Conservation (phyloP, 225 moss, liverwort and hornwort genomes). For the Pseudoscleropodium purum region DNA sequence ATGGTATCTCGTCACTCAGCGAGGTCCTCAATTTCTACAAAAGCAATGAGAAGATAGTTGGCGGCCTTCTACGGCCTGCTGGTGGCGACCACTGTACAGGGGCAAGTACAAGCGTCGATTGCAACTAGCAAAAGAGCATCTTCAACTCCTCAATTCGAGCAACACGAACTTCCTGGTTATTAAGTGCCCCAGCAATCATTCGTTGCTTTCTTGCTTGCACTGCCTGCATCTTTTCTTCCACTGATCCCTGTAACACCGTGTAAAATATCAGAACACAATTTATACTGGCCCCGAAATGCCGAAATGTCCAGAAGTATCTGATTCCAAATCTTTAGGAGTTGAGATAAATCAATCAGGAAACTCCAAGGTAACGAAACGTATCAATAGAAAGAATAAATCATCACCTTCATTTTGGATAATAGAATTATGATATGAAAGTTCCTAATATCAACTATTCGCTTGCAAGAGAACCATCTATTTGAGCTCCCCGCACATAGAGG, state of each 20-base stretch:
- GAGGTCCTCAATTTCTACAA: neutral
- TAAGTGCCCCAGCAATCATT: slow-evolving; percentile 84
- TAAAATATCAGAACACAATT: neutral
- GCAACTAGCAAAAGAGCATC: slow-evolving; percentile 73
- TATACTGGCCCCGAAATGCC: neutral
- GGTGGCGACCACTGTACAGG: slow-evolving; percentile 16
- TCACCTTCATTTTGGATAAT: neutral
- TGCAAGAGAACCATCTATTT: neutral
- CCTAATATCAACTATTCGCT: neutral
- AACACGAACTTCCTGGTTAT: slow-evolving; percentile 73
- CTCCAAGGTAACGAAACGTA: neutral
- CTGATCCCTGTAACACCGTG: slow-evolving; percentile 44
- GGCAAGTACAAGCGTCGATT: neutral
- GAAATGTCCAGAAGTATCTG: neutral
- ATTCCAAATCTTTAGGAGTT: neutral
- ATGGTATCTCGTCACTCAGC: neutral
- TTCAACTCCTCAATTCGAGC: slow-evolving; percentile 91
- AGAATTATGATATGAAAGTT: neutral
- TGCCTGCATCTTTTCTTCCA: slow-evolving; percentile 84
- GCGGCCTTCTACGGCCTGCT: neutral
- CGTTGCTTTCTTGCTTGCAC: slow-evolving; percentile 94
- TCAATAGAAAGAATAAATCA: neutral
- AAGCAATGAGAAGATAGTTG: neutral
- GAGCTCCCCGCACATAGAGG: neutral
- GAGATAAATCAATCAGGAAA: neutral